phyloP scores from a whole-genome alignment of 2,329 filamentous ascomycete species.

The Aspergillus sp. region DNA sequence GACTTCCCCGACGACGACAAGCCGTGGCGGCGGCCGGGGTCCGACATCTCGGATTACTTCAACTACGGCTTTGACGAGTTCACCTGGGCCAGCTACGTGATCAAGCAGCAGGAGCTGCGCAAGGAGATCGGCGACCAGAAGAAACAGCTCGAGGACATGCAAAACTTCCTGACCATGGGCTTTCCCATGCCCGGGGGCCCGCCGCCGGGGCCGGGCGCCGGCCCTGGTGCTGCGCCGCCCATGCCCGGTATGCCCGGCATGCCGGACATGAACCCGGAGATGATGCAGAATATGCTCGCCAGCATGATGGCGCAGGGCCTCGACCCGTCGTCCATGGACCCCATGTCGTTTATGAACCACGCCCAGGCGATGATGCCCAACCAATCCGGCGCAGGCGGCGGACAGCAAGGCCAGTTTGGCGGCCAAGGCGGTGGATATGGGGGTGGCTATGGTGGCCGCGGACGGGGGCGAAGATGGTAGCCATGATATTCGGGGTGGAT shows the following conservation, averaged over 20 bases:
- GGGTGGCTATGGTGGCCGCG: conserved; percentile 41
- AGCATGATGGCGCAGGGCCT: conserved; percentile 55
- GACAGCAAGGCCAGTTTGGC: conserved; percentile 36
- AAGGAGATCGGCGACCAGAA: conserved; percentile 80
- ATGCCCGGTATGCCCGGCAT: conserved; percentile 44
- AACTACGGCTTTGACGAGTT: conserved; percentile 99
- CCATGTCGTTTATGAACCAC: conserved; percentile 54
- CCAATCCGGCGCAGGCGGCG: conserved; percentile 39
- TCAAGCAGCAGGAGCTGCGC: conserved; percentile 79
- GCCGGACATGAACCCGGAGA: conserved; percentile 53
- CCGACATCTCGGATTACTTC: conserved; percentile 95
- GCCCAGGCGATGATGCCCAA: conserved; percentile 51
- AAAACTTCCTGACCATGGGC: conserved; percentile 56
- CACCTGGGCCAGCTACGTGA: conserved; percentile 91
- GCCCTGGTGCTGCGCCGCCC: conserved; percentile 28
- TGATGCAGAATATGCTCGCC: conserved; percentile 60
- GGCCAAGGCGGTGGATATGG: conserved; percentile 39
- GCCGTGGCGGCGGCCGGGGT: conserved; percentile 91
- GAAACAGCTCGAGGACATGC: conserved; percentile 62
- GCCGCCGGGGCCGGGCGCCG: conserved; percentile 24
- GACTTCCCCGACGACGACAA: conserved; percentile 77
- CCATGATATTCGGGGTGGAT: neutral
- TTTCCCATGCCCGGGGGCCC: conserved; percentile 43
- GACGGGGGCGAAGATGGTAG: conserved; percentile 42
- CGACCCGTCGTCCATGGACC: conserved; percentile 54